Base-by-base conservation (phyloP, 257 asterid species). In the Primulina eburnea region DNA sequence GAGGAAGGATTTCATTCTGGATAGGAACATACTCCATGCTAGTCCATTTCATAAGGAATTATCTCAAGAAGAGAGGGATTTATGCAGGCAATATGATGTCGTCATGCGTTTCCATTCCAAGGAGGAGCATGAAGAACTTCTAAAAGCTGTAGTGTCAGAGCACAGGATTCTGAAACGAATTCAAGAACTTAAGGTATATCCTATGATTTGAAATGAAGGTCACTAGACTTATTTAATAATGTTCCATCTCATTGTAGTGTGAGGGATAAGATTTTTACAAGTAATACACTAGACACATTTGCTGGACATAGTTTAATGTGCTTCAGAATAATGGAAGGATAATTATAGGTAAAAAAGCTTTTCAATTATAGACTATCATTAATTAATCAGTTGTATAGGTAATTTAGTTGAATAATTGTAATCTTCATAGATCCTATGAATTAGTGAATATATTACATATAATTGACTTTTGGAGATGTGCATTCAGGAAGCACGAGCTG, bases 61-160 rank as follows among this genome's bases (percentile, higher is more conserved):
- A 38, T 80, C 85, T 56, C 89, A 62, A 72, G 96, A 85, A 68
- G 95, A 91, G 87, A 87, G 74, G 78, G 86, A 80, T 63, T 26
- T 84, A 74, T 85, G 92, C 79, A 71, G 87, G 62, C 81, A 77
- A 8, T 90, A 87, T 68, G 90, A 89, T 71, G 81, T 73, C 62
- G 83, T 75, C 81, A 90, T 88, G 97, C 96, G 95, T 47, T 85
- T 90, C 69, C 92, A 80, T 73, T 80, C 97, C 60, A 87, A 87
- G 74, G 90, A 85, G 75, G 95, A 85, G 61, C 90, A 87, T 37
- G 89, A 84, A 64, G 95, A 85, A 67, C 81, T 90, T 74, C 63
- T 86, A n/a, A 80, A 85, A 78, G 62, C 81, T 60, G 76, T 81
- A 59, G 73, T 90, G 58, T 47, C 87, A 8, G 95, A 88, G 62